Evolutionary conservation across 2,329 filamentous ascomycete genomes (phyloP), one percentile per base, ranked within the genome.

Genomic region (Bipolaris bicolor): DNA sequence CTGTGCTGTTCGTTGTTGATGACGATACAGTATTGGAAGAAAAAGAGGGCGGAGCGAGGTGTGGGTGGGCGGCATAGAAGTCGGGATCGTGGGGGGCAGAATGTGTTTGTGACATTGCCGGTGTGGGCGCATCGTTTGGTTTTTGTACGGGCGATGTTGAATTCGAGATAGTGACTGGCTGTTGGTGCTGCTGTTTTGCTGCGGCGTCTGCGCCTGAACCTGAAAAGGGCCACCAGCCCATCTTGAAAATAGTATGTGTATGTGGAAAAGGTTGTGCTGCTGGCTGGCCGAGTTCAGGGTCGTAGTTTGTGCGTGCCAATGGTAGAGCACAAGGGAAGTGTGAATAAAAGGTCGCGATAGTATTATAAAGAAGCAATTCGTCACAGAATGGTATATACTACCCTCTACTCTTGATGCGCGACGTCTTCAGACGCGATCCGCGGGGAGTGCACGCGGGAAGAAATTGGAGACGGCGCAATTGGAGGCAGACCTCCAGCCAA

Each of bases 11-110:
- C 5, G 55, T 20, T 54, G 61, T 36, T 43, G 57, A 18, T 16
- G 60, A 24, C 36, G 61, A 47, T 45, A 63, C 41, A 31, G 58
- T 45, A 48, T 56, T 57, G 37, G 64, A 20, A 26, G 59, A 49
- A 56, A 69, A 40, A 52, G 69, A 51, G 36, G 63, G 62, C 49
- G 66, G 71, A 55, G 80, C 73, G 66, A 84, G 77, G 57, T 81
- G 79, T 60, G 80, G 79, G 53, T 86, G 76, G 50, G 87, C 77
- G 56, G 80, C 76, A 59, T 81, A 78, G 65, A 86, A 79, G 66
- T 87, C 85, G 49, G 79, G 76, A 61, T 86, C 82, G 56, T 66
- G 61, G 33, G 62, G 82, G 66, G 83, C 79, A 72, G 65, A 76
- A 20, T 54, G 34, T 18, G 65, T 53, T 64, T 49, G 46, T n/a